Base-by-base conservation (phyloP, 2,329 filamentous ascomycete species). In the Botrytis fabae region DNA sequence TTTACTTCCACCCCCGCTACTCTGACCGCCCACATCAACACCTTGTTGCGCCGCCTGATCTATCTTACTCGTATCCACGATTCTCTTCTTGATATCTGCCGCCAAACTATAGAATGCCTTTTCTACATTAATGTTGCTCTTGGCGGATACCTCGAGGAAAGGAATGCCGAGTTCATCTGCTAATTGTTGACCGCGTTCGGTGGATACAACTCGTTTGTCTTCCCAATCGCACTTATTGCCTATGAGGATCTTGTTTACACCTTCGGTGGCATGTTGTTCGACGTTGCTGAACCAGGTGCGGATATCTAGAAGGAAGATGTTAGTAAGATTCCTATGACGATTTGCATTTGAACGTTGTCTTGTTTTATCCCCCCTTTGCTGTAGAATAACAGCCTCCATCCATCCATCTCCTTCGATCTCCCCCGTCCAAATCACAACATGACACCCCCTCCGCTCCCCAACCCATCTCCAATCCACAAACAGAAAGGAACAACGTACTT, bases 141-240 rank as follows among this genome's bases (percentile, higher is more conserved):
- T 99, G 77, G 96, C 96, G 28, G 94, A 97, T 75, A 99, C 96
- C 83, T 99, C 96, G 82, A 99, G 92, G 88, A 99, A 99, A 32
- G 96, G 95, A 77, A 99, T 97, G 81, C 95, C 94, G 75, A 99
- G 91, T 84, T 98, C 96, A 84, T 97, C 93, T 74, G 96, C 96
- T 73, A 99, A 89, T 77, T 92, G 91, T 84, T 99, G 95, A 79
- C 96, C 96, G 81, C 94, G 92, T 83, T 98, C 95, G 74, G 93
- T 97, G 68, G 93, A 94, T 60, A 99, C 93, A 72, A 93, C 94
- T 78, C 96, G 92, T 88, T 98, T 98, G 85, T 99, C 96, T 84
- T 98, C 96, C 96, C 96, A 98, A 85, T 99, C 96, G 85, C 96
- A 99, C 86, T 99, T 99, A 89, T 99, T 99, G 82, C 96, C 96